Base-by-base conservation (phyloP, 129 eudicot species). In the Sambucus nigra region DNA sequence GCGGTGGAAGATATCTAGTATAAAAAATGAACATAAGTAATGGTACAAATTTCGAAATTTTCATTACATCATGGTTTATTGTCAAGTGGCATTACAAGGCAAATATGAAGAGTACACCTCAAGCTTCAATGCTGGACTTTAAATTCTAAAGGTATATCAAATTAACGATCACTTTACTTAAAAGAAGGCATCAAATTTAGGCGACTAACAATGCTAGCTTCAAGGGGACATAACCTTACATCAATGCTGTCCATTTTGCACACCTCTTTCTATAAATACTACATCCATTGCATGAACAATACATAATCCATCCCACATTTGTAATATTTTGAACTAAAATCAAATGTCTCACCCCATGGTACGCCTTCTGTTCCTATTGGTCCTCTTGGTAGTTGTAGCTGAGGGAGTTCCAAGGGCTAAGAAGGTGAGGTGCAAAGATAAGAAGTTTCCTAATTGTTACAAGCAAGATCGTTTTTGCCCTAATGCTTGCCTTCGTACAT, bases 391-490 rank as follows among this genome's bases (percentile, higher is more conserved):
- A 4, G 55, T 54, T 0, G 69, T 53, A 5, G 61, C 62, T 4
- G 52, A 39, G 10, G 61, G 27, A 8, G 58, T 65, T 6, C 60
- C 53, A 0, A 47, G 23, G 22, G 66, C 78, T n/a, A 32, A 13
- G 45, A 54, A 49, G 24, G 79, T 68, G 31, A 70, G 18, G 25
- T 78, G 86, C 29, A 24, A 51, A 14, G 61, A 73, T 50, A 65
- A 46, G 26, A 54, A 23, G 7, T 69, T 19, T 46, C 39, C 60
- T n/a, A 38, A 14, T 22, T 67, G 67, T 47, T 57, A 67, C 23
- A 32, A 50, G 3, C 50, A 41, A n/a, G 55, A 55, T 18, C 52
- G 51, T 8, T 47, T 25, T n/a, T 78, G 81, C 53, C 86, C 81
- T 5, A 57, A 28, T n/a, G 1, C 57, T 42, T 79, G 82, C 54